Evolutionary conservation across 306 rosid genomes (phyloP), one percentile per base, ranked within the genome.

Genomic region (Begonia loranthoides): DNA sequence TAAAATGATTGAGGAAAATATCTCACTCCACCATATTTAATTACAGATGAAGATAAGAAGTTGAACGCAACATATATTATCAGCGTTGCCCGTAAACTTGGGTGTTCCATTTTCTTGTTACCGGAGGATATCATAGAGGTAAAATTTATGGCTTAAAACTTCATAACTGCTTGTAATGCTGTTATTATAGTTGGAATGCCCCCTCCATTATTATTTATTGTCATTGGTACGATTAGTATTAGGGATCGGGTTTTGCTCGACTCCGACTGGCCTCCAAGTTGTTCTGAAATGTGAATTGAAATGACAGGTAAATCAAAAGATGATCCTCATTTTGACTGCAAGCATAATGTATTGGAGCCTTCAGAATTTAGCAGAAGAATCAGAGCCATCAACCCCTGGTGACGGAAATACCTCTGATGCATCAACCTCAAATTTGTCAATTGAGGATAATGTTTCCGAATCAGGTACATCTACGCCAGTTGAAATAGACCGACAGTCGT

Each of bases 291-390:
- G 36, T 28, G 36, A 28, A 28, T 28, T 28, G 36, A 28, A 28
- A 28, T 28, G 45, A 46, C 70, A 90, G 99, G 95, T 86, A 56
- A 90, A 86, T 76, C 95, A 72, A 70, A 90, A 90, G 86, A 90
- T 90, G 99, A 82, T 90, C n/a, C 94, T 90, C 43, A 80, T 62
- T 52, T 62, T 90, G 81, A 68, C 88, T 39, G 99, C 99, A 50
- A 82, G 95, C 80, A 90, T 90, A 63, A 90, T 82, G 99, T 83
- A 76, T 72, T 86, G 99, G 99, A 86, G 99, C 78, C 75, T 90
- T 69, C 81, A 76, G 75, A 67, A 82, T 63, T 79, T 66, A 58
- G 79, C 59, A 19, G 66, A 15, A n/a, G 81, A 70, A 28, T 54
- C 57, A 0, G 84, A 73, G 44, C 38, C 54, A 12, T 45, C 57